Evolutionary conservation across 2,329 filamentous ascomycete species (phyloP), one percentile per base, ranked within the genome.

Genomic region (Spiromastix sp.): DNA sequence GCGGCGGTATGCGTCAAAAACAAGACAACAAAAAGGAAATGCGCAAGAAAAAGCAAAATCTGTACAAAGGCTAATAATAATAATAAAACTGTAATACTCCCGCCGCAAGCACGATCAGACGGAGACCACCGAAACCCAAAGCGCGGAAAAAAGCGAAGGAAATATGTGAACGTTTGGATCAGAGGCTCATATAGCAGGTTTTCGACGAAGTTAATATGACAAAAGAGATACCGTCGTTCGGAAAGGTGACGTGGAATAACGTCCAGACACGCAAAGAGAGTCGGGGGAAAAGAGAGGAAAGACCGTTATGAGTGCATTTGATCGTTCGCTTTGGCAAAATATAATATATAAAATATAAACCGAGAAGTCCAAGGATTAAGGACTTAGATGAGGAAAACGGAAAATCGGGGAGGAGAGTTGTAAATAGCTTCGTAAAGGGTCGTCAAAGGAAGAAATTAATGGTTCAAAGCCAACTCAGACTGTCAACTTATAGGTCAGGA

Each of bases 141-240:
- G 24, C 34, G 29, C 32, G 32, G 35, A 38, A 53, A 56, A 56
- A 50, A 54, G 52, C 55, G 49, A 50, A 49, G n/a, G n/a, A n/a
- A n/a, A n/a, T n/a, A n/a, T n/a, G n/a, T n/a, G n/a, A n/a, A n/a
- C n/a, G 55, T 50, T 53, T 53, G 51, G 50, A 39, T 59, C 56
- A 59, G 52, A 57, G 56, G 56, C 53, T 59, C 57, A 59, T 60
- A 52, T 51, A 55, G 36, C 28, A 32, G 29, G 36, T 25, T 15
- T 37, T 39, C 30, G 24, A 39, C 28, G 34, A 36, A 13, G 22
- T 33, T 35, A 13, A 35, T 25, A 30, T 17, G 29, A 40, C 39
- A 40, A 46, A 42, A 36, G 39, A 43, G 40, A 43, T 22, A 40
- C 32, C 28, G 37, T 30, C 41, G 41, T 42, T 49, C 49, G 51